Evolutionary conservation across 2,329 filamentous ascomycete genomes (phyloP), one percentile per base, ranked within the genome.

Genomic region (Gliomastix tumulicola): DNA sequence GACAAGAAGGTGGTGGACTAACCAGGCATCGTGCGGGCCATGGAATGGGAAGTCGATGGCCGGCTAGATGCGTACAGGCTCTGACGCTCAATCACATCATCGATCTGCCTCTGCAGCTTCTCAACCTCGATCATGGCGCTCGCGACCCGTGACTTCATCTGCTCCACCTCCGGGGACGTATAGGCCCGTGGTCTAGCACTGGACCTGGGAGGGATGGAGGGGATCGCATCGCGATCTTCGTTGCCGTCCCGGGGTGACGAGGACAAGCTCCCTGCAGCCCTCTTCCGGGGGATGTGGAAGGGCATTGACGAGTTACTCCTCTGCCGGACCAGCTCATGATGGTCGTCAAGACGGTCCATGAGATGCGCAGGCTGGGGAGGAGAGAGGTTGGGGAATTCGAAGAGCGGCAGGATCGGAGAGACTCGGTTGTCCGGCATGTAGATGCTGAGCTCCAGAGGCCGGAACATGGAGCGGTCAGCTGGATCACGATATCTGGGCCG

Each of bases 111-210:
- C 53, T 82, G 67, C 30, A 79, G 54, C 38, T 60, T 62, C 38
- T 82, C 78, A 43, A 75, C 63, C 49, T 82, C 76, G 37, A 74
- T 57, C 60, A 79, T 69, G 34, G 71, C 74, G 41, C 60, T 66
- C 21, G 74, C 75, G 31, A 79, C 71, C 30, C 72, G 63, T 44
- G 74, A 68, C 34, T 73, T 69, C 37, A 78, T 69, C 12, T 52
- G 52, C 20, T 76, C 69, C 42, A 73, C 62, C 39, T 63, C 64
- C 5, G 69, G 60, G 4, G 69, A 60, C 9, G 65, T 66, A 39
- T 65, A 51, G 7, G 67, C 62, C 28, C 71, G 63, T 19, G 60
- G 51, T 18, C 65, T 62, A 12, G 34, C 36, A 15, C 39, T 46
- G 4, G 66, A 10, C 32, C 32, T 8, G 30, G 36, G 18, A 23